phyloP scores from a whole-genome alignment of 176 grass and related monocot species.

The Metroxylon sagu region DNA sequence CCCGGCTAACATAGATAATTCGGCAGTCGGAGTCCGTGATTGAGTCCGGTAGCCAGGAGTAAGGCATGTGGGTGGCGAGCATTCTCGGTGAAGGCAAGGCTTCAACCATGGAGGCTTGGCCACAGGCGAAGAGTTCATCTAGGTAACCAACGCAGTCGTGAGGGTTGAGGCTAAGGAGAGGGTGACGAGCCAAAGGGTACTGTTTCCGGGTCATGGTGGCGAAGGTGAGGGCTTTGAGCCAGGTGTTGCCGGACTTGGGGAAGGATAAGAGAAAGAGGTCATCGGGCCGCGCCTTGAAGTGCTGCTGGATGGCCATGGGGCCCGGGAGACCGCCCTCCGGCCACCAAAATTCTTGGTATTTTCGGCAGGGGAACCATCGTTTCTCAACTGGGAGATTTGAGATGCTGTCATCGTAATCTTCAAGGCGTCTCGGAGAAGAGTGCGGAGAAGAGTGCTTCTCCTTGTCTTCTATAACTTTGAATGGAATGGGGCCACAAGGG shows the following conservation, averaged over 20 bases:
- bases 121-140: not conserved
- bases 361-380: no score
- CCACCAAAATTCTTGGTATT: no score
- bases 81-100: constrained; percentile 5
- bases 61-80: constrained; percentile 9
- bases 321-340: not conserved
- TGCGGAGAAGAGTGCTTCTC: no score
- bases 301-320: not conserved
- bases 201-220: not conserved
- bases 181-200: not conserved
- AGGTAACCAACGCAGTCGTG: not conserved
- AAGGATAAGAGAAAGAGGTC: constrained; percentile 14
- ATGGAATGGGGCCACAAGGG: no score
- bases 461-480: no score
- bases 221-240: constrained; percentile 23
- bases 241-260: constrained; percentile 30
- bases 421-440: no score
- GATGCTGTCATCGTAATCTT: no score
- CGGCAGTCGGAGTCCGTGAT: not conserved
- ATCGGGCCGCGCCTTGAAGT: not conserved
- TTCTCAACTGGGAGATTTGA: no score
- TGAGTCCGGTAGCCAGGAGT: not conserved
- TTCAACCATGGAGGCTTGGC: not conserved
- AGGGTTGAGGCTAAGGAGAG: constrained; percentile 1
- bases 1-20: no score